Evolutionary conservation across 169 alveolate genomes (phyloP), one percentile per base, ranked within the genome.

Genomic region (Theileria parva): DNA sequence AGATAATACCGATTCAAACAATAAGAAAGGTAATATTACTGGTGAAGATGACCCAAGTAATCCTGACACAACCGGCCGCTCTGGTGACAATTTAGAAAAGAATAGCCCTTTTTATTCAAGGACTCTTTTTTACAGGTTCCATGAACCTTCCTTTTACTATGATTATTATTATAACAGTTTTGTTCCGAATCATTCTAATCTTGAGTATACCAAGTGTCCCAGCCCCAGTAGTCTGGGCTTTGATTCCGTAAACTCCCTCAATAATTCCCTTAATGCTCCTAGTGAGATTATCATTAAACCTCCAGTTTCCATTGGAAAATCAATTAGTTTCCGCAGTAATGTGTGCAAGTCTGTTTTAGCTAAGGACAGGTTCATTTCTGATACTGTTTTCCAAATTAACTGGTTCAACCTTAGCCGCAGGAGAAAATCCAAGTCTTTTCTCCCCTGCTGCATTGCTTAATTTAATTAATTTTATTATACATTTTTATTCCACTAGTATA

Each of bases 241-340:
- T 28, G 85, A 74, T 51, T 65, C 79, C 0, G 80, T 7, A 2
- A 79, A 72, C 17, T 81, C 85, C 4, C 50, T 81, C 1, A 72
- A 81, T 74, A 21, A 50, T 15, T 74, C 88, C 0, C 78, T 81
- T 53, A 81, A 81, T 53, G 85, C 86, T 12, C 39, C 61, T 5
- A 50, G 85, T 27, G 88, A 81, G 53, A 50, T 81, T 17, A 81
- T 81, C 1, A 64, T 81, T 32, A 34, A 72, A 23, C 84, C 88
- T 1, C 88, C 88, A 12, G 76, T 48, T 2, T 21, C 71, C 72
- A 59, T 81, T 6, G 88, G 88, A 21, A 74, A 84, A 25, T 79
- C 88, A 3, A 59, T 81, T 17, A 60, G 67, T 59, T 81, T 81
- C 69, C 68, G 80, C 25, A 74, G 80, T 34, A 74, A 72, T 21